phyloP scores from a whole-genome alignment of 2,329 filamentous ascomycete species.

The Pezicula neosporulosa region DNA sequence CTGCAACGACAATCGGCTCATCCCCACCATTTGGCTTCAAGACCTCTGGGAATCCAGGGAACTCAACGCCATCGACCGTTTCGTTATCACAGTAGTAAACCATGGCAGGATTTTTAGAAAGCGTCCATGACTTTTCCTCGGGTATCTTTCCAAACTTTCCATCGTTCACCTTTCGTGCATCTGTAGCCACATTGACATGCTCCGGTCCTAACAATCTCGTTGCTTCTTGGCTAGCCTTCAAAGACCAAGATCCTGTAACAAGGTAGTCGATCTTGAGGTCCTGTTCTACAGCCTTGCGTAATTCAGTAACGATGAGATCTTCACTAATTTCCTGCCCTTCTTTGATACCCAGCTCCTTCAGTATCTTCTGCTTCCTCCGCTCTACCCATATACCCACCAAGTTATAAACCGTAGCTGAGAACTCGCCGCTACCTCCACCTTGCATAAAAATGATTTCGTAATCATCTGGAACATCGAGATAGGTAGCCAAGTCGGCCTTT shows the following conservation, averaged over 20 bases:
- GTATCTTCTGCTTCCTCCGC: slow-evolving; percentile 57
- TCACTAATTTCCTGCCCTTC: slow-evolving; percentile 46
- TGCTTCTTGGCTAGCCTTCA: slow-evolving; percentile 86
- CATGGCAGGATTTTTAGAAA: slow-evolving; percentile 66
- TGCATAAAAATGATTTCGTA: slow-evolving; percentile 91
- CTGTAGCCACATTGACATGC: slow-evolving; percentile 75
- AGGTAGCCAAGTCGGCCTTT: slow-evolving; percentile 68
- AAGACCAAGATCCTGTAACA: slow-evolving; percentile 83
- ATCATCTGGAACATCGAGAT: slow-evolving; percentile 78
- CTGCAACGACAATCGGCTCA: slow-evolving; percentile 76
- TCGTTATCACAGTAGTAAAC: slow-evolving; percentile 91
- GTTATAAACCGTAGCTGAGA: slow-evolving; percentile 82
- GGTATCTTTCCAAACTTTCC: slow-evolving; percentile 88
- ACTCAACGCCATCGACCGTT: slow-evolving; percentile 91
- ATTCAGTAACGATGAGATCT: slow-evolving; percentile 52
- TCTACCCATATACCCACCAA: slow-evolving; percentile 80
- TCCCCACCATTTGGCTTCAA: slow-evolving; percentile 57
- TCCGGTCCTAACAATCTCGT: slow-evolving; percentile 71
- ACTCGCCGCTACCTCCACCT: slow-evolving; percentile 81
- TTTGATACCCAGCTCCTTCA: slow-evolving; percentile 46
- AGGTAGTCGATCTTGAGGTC: slow-evolving; percentile 85
- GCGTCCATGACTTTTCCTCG: slow-evolving; percentile 70
- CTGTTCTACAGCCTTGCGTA: slow-evolving; percentile 60
- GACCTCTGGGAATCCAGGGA: slow-evolving; percentile 65
- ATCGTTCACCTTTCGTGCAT: slow-evolving; percentile 60